Percentiles rank a stretch among this genome's conserved stretches.
phyloP scores from a whole-genome alignment of 352 stramenopile species.

The Phytophthora hybrid region DNA sequence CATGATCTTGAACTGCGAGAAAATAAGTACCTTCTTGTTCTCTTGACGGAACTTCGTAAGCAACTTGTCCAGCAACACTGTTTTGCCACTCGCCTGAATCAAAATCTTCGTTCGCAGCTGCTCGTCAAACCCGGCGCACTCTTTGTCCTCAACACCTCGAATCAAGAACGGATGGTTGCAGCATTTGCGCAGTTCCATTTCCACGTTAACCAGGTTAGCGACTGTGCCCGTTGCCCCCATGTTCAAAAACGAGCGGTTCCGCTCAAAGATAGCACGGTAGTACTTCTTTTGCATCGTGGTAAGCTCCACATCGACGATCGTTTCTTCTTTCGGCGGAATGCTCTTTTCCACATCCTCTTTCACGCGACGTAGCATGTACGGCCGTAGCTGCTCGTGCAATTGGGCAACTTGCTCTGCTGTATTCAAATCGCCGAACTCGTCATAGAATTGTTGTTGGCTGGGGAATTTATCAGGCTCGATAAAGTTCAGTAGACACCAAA shows the following conservation, averaged over 20 bases:
- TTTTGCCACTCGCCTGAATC: constrained; percentile 95
- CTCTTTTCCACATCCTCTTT: constrained; percentile 99
- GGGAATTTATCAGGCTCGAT: constrained; percentile 97
- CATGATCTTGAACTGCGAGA: constrained; percentile 99
- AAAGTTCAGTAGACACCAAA: constrained; percentile 99
- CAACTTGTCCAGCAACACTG: constrained; percentile 99
- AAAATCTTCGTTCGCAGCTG: constrained; percentile 77
- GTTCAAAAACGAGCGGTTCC: constrained; percentile 94
- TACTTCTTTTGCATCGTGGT: constrained; percentile 99
- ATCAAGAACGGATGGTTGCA: constrained; percentile 99
- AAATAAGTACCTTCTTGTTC: constrained; percentile 99
- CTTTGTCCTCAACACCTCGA: constrained; percentile 97
- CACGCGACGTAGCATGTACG: constrained; percentile 98
- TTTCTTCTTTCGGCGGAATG: constrained; percentile 99
- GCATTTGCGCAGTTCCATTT: constrained; percentile 99
- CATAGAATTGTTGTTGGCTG: constrained; percentile 96
- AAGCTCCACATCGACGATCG: constrained; percentile 99
- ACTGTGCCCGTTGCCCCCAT: constrained; percentile 91
- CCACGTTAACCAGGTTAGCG: constrained; percentile 98
- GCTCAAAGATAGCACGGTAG: constrained; percentile 98
- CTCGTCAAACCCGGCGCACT: constrained; percentile 87
- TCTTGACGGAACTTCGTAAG: constrained; percentile 97
- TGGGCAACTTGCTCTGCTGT: constrained; percentile 96
- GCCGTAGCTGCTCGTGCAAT: constrained; percentile 97
- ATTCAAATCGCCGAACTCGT: constrained; percentile 97